phyloP scores from a whole-genome alignment of 768 basidiomycete genomes.

The Boletus fagicola region DNA sequence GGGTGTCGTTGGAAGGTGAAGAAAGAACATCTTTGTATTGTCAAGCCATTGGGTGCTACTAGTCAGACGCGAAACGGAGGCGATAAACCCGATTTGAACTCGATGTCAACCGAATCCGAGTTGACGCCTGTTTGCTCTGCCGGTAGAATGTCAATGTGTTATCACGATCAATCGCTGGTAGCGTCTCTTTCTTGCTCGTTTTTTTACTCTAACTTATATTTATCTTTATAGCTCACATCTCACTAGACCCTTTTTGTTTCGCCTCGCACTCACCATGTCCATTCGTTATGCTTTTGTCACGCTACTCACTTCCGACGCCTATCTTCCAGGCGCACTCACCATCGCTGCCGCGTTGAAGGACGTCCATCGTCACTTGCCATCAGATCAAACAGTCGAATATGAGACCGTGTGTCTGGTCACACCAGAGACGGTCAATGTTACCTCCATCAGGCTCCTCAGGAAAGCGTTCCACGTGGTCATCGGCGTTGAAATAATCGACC shows the following conservation, averaged over 20 bases:
- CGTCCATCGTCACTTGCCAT: slow-evolving; percentile 46
- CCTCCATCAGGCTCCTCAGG: slow-evolving; percentile 74
- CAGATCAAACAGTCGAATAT: slow-evolving; percentile 51
- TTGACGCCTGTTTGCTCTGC: slow-evolving; percentile 19
- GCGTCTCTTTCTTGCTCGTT: neutral
- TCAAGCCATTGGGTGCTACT: too few relatives aligned
- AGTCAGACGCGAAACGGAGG: too few relatives aligned
- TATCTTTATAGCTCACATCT: neutral
- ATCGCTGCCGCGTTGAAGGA: slow-evolving; percentile 83
- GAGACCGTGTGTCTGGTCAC: slow-evolving; percentile 89
- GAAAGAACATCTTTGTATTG: neutral
- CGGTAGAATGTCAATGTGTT: neutral
- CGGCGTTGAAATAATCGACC: slow-evolving; percentile 86
- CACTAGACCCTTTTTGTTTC: neutral
- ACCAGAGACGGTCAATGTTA: slow-evolving; percentile 87
- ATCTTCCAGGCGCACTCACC: slow-evolving; percentile 90
- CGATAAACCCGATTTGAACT: neutral
- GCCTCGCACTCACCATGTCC: slow-evolving; percentile 46
- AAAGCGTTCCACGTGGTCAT: slow-evolving; percentile 81
- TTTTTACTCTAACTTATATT: slow-evolving; percentile 20
- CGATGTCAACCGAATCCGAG: neutral
- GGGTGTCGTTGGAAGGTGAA: neutral
- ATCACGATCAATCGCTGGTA: neutral
- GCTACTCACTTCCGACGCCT: slow-evolving; percentile 86
- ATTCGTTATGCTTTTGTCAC: slow-evolving; percentile 81